These are phyloP conservation scores for Yarrowia sp. DNA, from an alignment of 805 yeast genomes.

Conservation along the genomic window DNA sequence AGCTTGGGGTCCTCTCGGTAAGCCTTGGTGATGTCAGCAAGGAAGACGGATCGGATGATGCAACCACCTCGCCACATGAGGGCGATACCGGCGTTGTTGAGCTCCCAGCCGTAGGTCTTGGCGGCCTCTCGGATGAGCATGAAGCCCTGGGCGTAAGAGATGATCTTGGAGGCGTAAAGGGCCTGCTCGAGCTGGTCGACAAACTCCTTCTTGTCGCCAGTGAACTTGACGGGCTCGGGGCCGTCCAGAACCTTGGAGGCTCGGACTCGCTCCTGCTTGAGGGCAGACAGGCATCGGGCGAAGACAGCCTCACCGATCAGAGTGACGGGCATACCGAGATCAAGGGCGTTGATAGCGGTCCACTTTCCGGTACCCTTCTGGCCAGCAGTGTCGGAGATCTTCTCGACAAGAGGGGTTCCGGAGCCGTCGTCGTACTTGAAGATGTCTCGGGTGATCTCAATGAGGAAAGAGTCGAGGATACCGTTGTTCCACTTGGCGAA, in stretches of 20 bases:
- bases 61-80: slow-evolving; percentile 99
- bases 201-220: slow-evolving; percentile 80
- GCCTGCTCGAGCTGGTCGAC: slow-evolving; percentile 97
- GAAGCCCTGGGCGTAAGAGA: slow-evolving; percentile 99
- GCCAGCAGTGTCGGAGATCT: slow-evolving; percentile 96
- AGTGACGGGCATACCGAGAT: slow-evolving; percentile 97
- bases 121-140: slow-evolving; percentile 99
- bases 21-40: slow-evolving; percentile 96
- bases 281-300: slow-evolving; percentile 92
- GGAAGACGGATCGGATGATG: slow-evolving; percentile 97
- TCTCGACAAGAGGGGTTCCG: slow-evolving; percentile 93
- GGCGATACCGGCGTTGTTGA: slow-evolving; percentile 98
- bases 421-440: slow-evolving; percentile 87
- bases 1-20: slow-evolving; percentile 91
- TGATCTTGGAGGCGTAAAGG: slow-evolving; percentile 95
- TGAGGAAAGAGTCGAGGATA: slow-evolving; percentile 93
- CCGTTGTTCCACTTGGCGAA: slow-evolving; percentile 95
- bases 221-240: slow-evolving; percentile 70
- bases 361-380: slow-evolving; percentile 99
- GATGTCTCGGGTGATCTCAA: slow-evolving; percentile 96
- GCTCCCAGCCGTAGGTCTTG: slow-evolving; percentile 93
- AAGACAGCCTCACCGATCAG: slow-evolving; percentile 98
- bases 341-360: slow-evolving; percentile 98
- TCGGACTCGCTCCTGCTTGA: slow-evolving; percentile 86
- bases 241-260: slow-evolving; percentile 84